Percentiles rank a stretch among this genome's conserved stretches.
phyloP scores from a whole-genome alignment of 139 green algal species.

The Chlamydomonas sphaeroides region DNA sequence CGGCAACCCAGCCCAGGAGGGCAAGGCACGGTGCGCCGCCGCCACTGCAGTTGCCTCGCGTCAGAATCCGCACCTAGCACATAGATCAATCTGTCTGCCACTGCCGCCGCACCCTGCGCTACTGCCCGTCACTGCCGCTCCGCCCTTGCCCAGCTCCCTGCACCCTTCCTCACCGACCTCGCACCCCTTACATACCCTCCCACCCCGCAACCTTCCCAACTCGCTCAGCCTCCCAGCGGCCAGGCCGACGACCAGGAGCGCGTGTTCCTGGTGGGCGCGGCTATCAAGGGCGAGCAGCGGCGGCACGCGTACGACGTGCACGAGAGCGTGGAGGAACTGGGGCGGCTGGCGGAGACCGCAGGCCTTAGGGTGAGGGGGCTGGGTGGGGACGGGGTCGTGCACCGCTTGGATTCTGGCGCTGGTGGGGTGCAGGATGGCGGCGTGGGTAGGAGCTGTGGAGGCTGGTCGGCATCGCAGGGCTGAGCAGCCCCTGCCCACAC shows the following conservation, averaged over 20 bases:
- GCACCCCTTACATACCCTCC: too few species aligned
- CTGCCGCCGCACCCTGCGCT: background rate
- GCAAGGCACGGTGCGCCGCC: background rate
- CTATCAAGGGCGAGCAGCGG: slow-evolving; percentile 54
- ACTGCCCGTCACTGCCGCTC: too few species aligned
- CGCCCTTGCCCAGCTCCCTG: too few species aligned
- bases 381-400: background rate
- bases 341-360: slow-evolving; percentile 88
- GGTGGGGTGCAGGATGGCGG: too few species aligned
- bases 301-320: slow-evolving; percentile 68
- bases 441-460: too few species aligned
- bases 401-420: too few species aligned
- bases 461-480: too few species aligned
- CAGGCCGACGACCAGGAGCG: slow-evolving; percentile 56
- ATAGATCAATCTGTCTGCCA: too few species aligned
- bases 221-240: background rate
- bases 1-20: background rate
- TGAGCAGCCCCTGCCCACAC: too few species aligned
- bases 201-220: background rate
- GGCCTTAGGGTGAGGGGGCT: slow-evolving; percentile 74
- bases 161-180: too few species aligned
- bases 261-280: slow-evolving; percentile 73
- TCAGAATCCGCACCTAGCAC: too few species aligned
- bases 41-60: background rate
- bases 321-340: slow-evolving; percentile 93